These are phyloP conservation scores for Ceraceosorus bombacis DNA, from an alignment of 1,284 basidiomycete genomes.

Conservation along the genomic window DNA sequence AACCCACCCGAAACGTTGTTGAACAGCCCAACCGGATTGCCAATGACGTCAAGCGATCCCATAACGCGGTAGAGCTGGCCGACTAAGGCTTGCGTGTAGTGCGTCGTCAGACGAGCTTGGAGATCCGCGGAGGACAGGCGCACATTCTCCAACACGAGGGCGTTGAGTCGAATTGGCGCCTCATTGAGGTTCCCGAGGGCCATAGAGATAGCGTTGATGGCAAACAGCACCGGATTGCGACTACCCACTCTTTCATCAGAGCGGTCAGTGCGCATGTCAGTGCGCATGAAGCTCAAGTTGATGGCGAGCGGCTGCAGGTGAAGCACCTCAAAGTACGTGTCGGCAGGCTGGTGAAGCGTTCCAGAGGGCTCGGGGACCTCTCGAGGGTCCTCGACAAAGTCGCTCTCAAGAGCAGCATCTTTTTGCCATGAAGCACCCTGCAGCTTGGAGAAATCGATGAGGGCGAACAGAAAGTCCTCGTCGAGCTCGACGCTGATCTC, in stretches of 20 bases:
- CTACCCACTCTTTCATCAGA: conserved; percentile 61
- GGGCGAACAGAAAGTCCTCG: conserved; percentile 88
- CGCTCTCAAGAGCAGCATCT: conserved; percentile 9
- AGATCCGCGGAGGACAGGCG: conserved; percentile 77
- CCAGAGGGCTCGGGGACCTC: conserved; percentile 61
- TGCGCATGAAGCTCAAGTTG: conserved; percentile 92
- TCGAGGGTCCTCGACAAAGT: conserved; percentile 66
- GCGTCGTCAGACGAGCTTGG: conserved; percentile 74
- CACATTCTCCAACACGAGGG: conserved; percentile 89
- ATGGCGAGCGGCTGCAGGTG: conserved; percentile 91
- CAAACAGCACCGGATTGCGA: conserved; percentile 79
- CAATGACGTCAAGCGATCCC: conserved; percentile 84
- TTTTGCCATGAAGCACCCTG: conserved; percentile 55
- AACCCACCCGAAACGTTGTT: conserved; percentile 99
- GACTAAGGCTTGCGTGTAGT: conserved; percentile 88
- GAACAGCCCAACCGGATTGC: conserved; percentile 84
- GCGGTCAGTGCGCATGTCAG: conserved; percentile 57
- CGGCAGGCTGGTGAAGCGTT: conserved; percentile 39
- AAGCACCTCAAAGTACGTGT: conserved; percentile 93
- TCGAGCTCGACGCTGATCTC: conserved; percentile 91
- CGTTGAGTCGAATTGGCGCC: conserved; percentile 90
- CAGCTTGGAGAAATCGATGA: conserved; percentile 86
- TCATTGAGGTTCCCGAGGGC: conserved; percentile 94
- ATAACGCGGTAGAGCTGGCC: conserved; percentile 92
- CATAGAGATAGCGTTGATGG: conserved; percentile 93